Percentiles rank a stretch among this genome's conserved stretches.
phyloP scores from a whole-genome alignment of 495 filamentous ascomycete genomes.

The Cairneyella variabilis region DNA sequence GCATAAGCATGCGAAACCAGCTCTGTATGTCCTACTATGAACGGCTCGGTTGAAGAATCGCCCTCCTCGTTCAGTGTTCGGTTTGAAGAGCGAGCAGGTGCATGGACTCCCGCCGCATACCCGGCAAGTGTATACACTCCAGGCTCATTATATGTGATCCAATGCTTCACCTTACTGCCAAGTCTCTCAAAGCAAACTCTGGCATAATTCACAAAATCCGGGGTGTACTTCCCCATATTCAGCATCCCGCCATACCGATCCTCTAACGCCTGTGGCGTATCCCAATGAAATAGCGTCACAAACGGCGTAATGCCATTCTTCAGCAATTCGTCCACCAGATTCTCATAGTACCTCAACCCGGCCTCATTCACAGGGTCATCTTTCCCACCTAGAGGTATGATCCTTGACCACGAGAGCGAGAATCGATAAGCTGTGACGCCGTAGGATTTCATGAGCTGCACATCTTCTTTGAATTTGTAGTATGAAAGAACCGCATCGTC shows the following conservation, averaged over 20 bases:
- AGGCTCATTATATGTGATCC: slow-evolving; percentile 64
- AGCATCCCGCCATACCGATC: slow-evolving; percentile 57
- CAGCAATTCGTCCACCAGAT: slow-evolving; percentile 54
- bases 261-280: slow-evolving; percentile 52
- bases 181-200: slow-evolving; percentile 52
- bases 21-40: slow-evolving; percentile 57
- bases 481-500: slow-evolving; percentile 72
- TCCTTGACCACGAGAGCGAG: slow-evolving; percentile 67
- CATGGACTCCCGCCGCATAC: slow-evolving; percentile 49
- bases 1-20: slow-evolving; percentile 54
- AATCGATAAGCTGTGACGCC: slow-evolving; percentile 66
- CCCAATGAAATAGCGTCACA: slow-evolving; percentile 62
- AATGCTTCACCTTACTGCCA: slow-evolving; percentile 53
- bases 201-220: slow-evolving; percentile 59
- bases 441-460: slow-evolving; percentile 60
- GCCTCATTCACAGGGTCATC: slow-evolving; percentile 57
- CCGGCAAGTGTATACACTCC: slow-evolving; percentile 49
- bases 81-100: slow-evolving; percentile 53
- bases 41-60: slow-evolving; percentile 53
- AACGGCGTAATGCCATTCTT: slow-evolving; percentile 54
- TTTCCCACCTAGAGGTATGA: slow-evolving; percentile 61
- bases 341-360: slow-evolving; percentile 53
- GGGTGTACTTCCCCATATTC: slow-evolving; percentile 51
- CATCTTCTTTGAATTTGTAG: slow-evolving; percentile 65
- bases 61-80: slow-evolving; percentile 45